phyloP scores from a whole-genome alignment of 208 protist species.

The Leishmania amazonensis region DNA sequence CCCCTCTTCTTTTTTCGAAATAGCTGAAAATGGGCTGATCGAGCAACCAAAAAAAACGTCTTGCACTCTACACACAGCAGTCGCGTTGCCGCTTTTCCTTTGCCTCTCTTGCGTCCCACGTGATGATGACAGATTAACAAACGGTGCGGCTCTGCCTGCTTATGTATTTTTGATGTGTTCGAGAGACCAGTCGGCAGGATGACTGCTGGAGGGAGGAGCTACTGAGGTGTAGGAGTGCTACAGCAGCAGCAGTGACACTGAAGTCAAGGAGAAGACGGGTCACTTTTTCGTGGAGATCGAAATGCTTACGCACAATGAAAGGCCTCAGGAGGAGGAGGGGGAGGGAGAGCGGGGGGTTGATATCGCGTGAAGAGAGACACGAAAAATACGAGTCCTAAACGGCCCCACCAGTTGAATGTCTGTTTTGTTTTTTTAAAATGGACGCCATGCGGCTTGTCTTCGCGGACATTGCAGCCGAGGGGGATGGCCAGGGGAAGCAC shows the following conservation, averaged over 20 bases:
- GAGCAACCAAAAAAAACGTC: neutral
- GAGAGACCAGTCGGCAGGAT: neutral
- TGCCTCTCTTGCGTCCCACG: neutral
- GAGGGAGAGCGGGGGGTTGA: neutral
- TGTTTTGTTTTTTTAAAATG: neutral
- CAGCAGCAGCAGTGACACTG: neutral
- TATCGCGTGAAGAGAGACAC: neutral
- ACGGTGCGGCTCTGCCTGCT: neutral
- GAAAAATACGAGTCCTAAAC: neutral
- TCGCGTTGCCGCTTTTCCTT: neutral
- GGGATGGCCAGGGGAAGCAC: neutral
- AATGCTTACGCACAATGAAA: neutral
- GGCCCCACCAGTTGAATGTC: neutral
- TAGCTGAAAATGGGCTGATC: neutral
- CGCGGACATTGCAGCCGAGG: neutral
- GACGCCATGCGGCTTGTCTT: neutral
- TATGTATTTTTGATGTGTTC: neutral
- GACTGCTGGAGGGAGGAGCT: neutral
- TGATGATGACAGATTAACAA: neutral
- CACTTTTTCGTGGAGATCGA: neutral
- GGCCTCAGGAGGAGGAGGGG: neutral
- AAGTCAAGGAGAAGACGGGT: neutral
- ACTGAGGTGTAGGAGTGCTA: neutral
- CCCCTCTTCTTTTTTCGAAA: neutral
- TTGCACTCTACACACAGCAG: neutral